Percentiles rank a stretch among this genome's conserved stretches.
Conservation (phyloP, 257 asterid genomes). For the Mitragyna speciosa region DNA sequence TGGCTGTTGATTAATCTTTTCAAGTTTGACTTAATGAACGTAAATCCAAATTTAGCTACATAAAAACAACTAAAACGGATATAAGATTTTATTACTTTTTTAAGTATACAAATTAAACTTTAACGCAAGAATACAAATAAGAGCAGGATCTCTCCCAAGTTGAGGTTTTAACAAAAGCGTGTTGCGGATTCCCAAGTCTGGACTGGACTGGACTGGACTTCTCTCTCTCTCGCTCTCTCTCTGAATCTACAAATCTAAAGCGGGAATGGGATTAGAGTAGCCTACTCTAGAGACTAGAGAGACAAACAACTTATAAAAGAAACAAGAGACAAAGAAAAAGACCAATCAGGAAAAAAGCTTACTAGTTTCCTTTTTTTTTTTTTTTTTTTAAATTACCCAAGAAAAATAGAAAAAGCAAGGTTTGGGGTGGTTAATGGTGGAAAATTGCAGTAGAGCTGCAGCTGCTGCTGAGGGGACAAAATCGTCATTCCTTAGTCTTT, state of each 20-base stretch:
- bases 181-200: too few species aligned
- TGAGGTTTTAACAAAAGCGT: too few species aligned
- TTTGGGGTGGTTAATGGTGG: conserved; percentile 63
- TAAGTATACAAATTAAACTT: too few species aligned
- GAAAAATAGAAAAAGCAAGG: conserved; percentile 23
- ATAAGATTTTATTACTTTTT: too few species aligned
- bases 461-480: conserved; percentile 44
- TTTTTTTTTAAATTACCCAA: neutral
- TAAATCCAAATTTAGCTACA: too few species aligned
- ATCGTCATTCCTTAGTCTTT: conserved; percentile 29
- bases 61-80: neutral
- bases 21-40: too few species aligned
- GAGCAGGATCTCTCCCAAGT: too few species aligned
- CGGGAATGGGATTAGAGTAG: neutral
- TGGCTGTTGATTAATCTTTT: too few species aligned
- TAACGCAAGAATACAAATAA: too few species aligned
- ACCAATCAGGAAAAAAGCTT: conserved; percentile 27
- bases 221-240: neutral
- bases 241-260: neutral
- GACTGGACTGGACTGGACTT: neutral
- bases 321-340: conserved; percentile 26
- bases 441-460: conserved; percentile 35
- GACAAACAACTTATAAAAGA: conserved; percentile 29
- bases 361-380: neutral
- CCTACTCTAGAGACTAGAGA: conserved; percentile 25